phyloP scores from a whole-genome alignment of 2,329 filamentous ascomycete genomes.

The Colletotrichum sp. region DNA sequence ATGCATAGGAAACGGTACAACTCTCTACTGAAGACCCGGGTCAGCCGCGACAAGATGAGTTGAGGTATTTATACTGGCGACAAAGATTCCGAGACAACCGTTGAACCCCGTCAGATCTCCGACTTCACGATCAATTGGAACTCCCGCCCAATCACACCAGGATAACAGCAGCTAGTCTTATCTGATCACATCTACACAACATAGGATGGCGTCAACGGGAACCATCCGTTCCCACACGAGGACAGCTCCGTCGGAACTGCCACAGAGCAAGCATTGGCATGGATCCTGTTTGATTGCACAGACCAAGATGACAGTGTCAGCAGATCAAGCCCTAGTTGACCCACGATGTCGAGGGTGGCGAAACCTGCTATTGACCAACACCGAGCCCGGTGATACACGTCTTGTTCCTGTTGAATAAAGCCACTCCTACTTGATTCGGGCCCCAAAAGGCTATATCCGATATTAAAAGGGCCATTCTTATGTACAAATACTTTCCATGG shows the following conservation, averaged over 20 bases:
- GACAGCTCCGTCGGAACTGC: background rate
- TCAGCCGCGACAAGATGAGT: background rate
- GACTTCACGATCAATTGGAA: background rate
- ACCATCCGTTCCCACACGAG: background rate
- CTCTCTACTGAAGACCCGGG: background rate
- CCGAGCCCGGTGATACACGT: background rate
- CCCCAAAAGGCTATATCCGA: background rate
- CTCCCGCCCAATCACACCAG: background rate
- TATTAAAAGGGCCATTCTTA: background rate
- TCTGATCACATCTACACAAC: background rate
- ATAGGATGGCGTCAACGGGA: background rate
- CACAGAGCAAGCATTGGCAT: background rate
- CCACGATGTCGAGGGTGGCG: background rate
- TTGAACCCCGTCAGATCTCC: background rate
- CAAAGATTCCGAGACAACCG: background rate
- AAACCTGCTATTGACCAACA: background rate
- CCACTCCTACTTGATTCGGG: accelerated
- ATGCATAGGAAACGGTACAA: background rate
- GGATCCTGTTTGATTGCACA: no score
- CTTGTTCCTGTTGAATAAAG: background rate
- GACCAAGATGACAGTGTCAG: background rate
- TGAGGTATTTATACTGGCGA: background rate
- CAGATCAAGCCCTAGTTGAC: background rate
- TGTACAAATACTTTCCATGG: background rate
- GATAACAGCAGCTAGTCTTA: background rate